Base-by-base conservation (phyloP, 2,329 filamentous ascomycete species). In the Pseudocercospora crystallina region DNA sequence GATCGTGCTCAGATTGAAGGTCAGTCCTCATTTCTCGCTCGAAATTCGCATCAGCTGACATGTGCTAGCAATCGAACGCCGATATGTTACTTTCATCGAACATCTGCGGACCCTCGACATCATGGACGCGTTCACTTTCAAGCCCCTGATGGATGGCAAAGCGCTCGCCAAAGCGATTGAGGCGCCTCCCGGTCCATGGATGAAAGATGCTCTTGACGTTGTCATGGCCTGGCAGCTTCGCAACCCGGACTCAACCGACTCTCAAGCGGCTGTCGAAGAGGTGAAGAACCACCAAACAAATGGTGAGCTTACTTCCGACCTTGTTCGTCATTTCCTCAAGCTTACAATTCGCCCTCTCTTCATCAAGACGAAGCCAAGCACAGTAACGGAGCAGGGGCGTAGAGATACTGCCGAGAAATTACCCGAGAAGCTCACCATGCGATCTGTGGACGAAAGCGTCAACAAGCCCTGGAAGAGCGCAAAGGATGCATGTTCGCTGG, bases 151-250 rank as follows among this genome's bases (percentile, higher is more conserved):
- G 31, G 88, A 95, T 64, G 92, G 94, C 12, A 86, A 81, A 34
- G 76, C 85, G 45, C 79, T 97, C 14, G 81, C 83, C 13, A 79
- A 83, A 55, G 82, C 81, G 3, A 76, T 97, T 3, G 73, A 71
- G 13, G 82, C 79, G 0, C 84, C 83, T 56, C 85, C 88, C 0
- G 90, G 89, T 1, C 84, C 77, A n/a, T 97, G 92, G 92, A 87
- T 95, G 79, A 83, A 83, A 47, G 78, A 79, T 39, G 90, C 90
- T 3, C 73, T 96, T 40, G 86, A 95, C 30, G 76, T 90, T 3
- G 87, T 89, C 54, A 81, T 95, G 70, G 84, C 84, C 54, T 97
- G 91, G 90, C 94, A 97, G 70, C 79, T 97, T 45, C 80, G 89
- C 33, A 83, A 97, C 65, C 89, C 90, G 0, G 77, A 77, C 3